These are phyloP conservation scores for Penicillium polonicum DNA, from an alignment of 2,329 filamentous ascomycete species.

Conservation along the genomic window DNA sequence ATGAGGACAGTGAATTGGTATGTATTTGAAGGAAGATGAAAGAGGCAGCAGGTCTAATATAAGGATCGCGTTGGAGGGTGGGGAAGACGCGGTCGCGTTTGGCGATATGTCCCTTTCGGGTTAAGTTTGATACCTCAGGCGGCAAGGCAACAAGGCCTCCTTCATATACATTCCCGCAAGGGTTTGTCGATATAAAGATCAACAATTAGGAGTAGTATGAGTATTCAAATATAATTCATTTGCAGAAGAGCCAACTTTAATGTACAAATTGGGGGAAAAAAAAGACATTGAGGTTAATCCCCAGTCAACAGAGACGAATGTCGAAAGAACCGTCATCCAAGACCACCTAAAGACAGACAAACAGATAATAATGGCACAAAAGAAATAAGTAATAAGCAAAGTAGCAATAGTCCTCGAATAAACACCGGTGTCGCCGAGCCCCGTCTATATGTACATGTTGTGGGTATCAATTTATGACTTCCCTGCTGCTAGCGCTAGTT, in stretches of 20 bases:
- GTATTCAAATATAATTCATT: neutral
- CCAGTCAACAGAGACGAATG: neutral
- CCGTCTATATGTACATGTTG: slow-evolving; percentile 32
- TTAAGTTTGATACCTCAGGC: slow-evolving; percentile 22
- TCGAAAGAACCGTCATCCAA: neutral
- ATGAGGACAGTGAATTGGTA: slow-evolving; percentile 5
- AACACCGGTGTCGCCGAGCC: slow-evolving; percentile 33
- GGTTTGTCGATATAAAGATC: neutral
- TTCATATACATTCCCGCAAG: neutral
- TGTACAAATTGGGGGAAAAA: slow-evolving; percentile 3
- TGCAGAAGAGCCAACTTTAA: slow-evolving; percentile 2
- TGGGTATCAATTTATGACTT: slow-evolving; percentile 35
- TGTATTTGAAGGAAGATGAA: slow-evolving; percentile 17
- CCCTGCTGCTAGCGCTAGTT: slow-evolving; percentile 18
- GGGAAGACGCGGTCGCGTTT: slow-evolving; percentile 34
- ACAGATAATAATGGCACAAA: slow-evolving; percentile 11
- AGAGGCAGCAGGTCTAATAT: slow-evolving; percentile 22
- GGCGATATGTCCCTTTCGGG: slow-evolving; percentile 34
- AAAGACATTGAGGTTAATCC: neutral
- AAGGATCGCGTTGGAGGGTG: slow-evolving; percentile 30
- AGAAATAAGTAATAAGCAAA: slow-evolving; percentile 6
- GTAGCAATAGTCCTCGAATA: slow-evolving; percentile 5
- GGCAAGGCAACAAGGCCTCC: slow-evolving; percentile 10
- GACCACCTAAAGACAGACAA: slow-evolving; percentile 1
- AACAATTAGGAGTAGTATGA: neutral